Base-by-base conservation (phyloP, 495 filamentous ascomycete genomes). In the Monascus purpureus region DNA sequence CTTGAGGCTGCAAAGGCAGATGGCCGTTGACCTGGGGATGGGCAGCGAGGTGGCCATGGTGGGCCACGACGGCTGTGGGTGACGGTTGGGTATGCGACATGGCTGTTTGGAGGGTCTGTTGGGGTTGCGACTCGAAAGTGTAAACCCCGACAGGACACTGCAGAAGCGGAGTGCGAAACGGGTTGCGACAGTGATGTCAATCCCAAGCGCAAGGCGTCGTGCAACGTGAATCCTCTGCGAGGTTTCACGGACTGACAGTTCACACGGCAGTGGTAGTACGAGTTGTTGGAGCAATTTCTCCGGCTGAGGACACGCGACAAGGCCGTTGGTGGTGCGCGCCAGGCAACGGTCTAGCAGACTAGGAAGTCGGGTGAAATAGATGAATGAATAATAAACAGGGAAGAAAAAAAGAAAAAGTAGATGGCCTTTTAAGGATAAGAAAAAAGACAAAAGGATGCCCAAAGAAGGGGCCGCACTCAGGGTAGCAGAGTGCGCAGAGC, bases 41-140 rank as follows among this genome's bases (percentile, higher is more conserved):
- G 17, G 58, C 59, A 2, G 61, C 53, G 31, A 63, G 50, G 38
- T 62, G 61, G 25, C 59, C 57, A 53, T 70, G 66, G 31, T 65
- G 58, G 37, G 61, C 59, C 16, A 65, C 52, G 2, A 66, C 59
- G 15, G 49, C 62, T 26, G 67, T 67, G 19, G 67, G 65, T n/a
- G 65, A 63, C 14, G 64, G 63, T 43, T 70, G 65, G 25, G 63
- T 66, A 41, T 69, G 64, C 41, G 62, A 57, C 62, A 66, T 66
- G 16, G 31, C 46, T 33, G n/a, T n/a, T n/a, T n/a, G n/a, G n/a
- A n/a, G n/a, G n/a, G n/a, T n/a, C n/a, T n/a, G n/a, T n/a, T n/a
- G n/a, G n/a, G n/a, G n/a, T n/a, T n/a, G n/a, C n/a, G n/a, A n/a
- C n/a, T n/a, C n/a, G n/a, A n/a, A n/a, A n/a, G n/a, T n/a, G n/a